Percentiles rank a stretch among this genome's conserved stretches.
Evolutionary conservation across 495 filamentous ascomycete species (phyloP).

Genomic region (Poronia punctata): DNA sequence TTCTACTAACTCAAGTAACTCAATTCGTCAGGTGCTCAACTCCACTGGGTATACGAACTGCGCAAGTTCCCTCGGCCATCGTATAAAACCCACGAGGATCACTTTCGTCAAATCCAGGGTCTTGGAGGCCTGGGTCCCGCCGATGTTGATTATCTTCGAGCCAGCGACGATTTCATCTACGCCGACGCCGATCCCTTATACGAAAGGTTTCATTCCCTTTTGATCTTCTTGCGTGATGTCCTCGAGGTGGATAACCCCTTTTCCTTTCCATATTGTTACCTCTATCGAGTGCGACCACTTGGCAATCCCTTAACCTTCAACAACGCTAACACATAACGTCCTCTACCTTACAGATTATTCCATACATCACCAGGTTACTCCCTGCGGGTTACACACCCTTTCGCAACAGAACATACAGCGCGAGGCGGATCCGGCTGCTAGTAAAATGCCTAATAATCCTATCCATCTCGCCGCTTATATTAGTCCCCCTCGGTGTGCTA

Average conservation of each 20-base stretch:
- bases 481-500: neutral
- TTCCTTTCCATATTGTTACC: neutral
- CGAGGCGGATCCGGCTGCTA: neutral
- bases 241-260: neutral
- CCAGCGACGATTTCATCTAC: neutral
- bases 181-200: constrained; percentile 1
- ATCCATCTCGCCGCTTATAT: neutral
- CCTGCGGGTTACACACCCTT: neutral
- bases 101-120: neutral
- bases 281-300: neutral
- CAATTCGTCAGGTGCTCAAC: neutral
- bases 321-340: neutral
- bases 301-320: neutral
- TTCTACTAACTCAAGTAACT: too few relatives aligned
- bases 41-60: neutral
- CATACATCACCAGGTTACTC: neutral
- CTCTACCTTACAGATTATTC: neutral
- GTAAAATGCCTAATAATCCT: neutral
- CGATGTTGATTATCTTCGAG: neutral
- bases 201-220: neutral
- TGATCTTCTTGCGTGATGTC: neutral
- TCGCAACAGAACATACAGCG: neutral
- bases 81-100: neutral
- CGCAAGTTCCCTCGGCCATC: neutral
- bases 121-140: neutral